A percentile compares a stretch with the other conserved stretches of the same genome.
Evolutionary conservation across 768 basidiomycete species (phyloP).

Genomic region (Termitomyces titanicus): DNA sequence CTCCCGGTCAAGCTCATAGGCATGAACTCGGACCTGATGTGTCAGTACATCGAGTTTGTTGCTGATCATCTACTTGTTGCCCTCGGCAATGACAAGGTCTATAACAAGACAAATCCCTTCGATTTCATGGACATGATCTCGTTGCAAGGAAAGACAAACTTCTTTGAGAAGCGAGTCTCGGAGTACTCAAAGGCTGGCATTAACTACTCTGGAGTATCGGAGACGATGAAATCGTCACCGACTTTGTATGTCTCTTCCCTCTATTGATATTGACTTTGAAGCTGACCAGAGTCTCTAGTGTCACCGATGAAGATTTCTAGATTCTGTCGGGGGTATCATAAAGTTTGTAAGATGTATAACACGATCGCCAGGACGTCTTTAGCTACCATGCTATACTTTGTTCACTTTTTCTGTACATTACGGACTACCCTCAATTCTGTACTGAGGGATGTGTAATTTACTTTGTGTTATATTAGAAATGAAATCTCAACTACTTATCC

Average conservation of each 20-base stretch:
- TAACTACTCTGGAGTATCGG: slow-evolving; percentile 27
- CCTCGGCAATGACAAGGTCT: slow-evolving; percentile 80
- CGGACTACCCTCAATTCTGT: no score
- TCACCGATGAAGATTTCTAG: slow-evolving; percentile 20
- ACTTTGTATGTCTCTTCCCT: slow-evolving; percentile 5
- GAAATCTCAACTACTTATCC: no score
- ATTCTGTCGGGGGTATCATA: no score
- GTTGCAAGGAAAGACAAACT: slow-evolving; percentile 91
- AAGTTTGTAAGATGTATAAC: no score
- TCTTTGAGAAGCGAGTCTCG: no score
- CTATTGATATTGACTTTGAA: neutral
- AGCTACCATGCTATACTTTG: no score
- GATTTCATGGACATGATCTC: slow-evolving; percentile 97
- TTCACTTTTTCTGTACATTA: no score
- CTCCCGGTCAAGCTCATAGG: slow-evolving; percentile 86
- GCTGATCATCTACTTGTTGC: slow-evolving; percentile 86
- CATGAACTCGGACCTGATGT: slow-evolving; percentile 88
- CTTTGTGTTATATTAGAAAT: no score
- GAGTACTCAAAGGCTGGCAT: slow-evolving; percentile 74
- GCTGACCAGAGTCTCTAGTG: slow-evolving; percentile 7
- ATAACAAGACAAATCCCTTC: slow-evolving; percentile 78
- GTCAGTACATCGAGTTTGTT: slow-evolving; percentile 88
- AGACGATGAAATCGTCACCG: slow-evolving; percentile 8
- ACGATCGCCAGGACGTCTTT: no score
- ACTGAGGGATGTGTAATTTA: no score